Evolutionary conservation across 177 flowering plant species (phyloP), one percentile per base, ranked within the genome.

Genomic region (Vitis hybrid): DNA sequence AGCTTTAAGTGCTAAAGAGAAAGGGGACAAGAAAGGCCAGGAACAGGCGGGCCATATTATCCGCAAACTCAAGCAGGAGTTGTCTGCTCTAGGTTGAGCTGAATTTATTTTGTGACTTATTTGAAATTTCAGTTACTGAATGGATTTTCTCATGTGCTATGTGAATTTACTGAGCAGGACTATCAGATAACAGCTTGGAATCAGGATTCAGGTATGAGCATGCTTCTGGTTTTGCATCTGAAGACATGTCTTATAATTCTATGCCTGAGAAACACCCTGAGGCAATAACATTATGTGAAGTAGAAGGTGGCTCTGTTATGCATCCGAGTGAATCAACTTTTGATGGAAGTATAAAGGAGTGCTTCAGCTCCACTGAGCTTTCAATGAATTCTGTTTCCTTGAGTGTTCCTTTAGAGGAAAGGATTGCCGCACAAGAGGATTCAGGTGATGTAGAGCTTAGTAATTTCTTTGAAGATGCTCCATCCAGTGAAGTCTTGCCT

Each of bases 41-140:
- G 90, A 92, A 71, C 72, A 49, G 67, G 93, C 97, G 13, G 92
- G 97, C 67, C 74, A 66, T 30, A 69, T 74, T 17, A 94, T 94
- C 71, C 87, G 94, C 80, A 80, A 87, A 66, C 93, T 94, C 70
- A 94, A 89, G 82, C 93, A 91, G 73, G 97, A 94, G 82, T 79
- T 94, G 73, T 79, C 90, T 78, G 83, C 86, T 70, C 72, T 89
- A 84, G 98, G 98, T 92, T 65, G 19, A 21, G 19, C 67, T 64
- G 19, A 14, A 56, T 72, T 49, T 46, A 19, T 50, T 69, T 40
- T 11, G 11, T 46, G 32, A n/a, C 75, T 58, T 17, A 24, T 46
- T 15, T 72, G 24, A 6, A 54, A 3, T 32, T 15, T 52, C 64
- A 6, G 51, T 64, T 9, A 57, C 2, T 72, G 27, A 15, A 32